phyloP scores from a whole-genome alignment of 805 yeast species.

The Saccharomycopsis sp. region DNA sequence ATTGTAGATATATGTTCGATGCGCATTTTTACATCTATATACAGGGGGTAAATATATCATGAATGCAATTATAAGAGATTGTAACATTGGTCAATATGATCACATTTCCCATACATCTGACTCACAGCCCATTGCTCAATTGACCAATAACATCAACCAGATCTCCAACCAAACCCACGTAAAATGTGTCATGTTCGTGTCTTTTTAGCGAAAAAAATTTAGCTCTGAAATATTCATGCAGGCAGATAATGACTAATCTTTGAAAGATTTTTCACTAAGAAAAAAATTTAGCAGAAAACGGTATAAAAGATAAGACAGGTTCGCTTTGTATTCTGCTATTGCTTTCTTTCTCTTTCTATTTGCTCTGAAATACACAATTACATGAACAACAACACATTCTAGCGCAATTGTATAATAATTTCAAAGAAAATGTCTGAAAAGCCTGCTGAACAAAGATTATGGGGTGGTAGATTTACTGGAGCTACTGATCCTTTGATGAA shows the following conservation, averaged over 20 bases:
- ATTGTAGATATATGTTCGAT: too few relatives aligned
- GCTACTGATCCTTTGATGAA: conserved; percentile 98
- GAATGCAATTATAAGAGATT: too few relatives aligned
- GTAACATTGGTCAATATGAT: too few relatives aligned
- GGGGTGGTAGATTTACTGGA: conserved; percentile 99
- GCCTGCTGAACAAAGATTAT: conserved; percentile 43
- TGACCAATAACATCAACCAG: too few relatives aligned
- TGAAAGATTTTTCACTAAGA: neutral
- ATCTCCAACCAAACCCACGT: neutral
- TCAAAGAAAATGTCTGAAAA: conserved; percentile 1
- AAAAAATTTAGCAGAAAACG: neutral
- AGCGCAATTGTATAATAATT: too few relatives aligned
- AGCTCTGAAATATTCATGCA: neutral
- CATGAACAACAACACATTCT: neutral
- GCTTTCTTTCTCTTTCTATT: neutral
- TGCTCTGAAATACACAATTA: neutral
- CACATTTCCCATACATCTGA: neutral
- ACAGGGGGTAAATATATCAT: too few relatives aligned
- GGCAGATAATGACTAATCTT: neutral
- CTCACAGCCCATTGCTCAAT: too few relatives aligned
- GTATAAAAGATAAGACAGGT: neutral
- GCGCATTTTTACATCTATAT: too few relatives aligned
- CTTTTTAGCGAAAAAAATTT: neutral
- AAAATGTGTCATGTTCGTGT: neutral
- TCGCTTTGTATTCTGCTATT: neutral